Base-by-base conservation (phyloP, 2,329 filamentous ascomycete genomes). In the Mycogone perniciosa region DNA sequence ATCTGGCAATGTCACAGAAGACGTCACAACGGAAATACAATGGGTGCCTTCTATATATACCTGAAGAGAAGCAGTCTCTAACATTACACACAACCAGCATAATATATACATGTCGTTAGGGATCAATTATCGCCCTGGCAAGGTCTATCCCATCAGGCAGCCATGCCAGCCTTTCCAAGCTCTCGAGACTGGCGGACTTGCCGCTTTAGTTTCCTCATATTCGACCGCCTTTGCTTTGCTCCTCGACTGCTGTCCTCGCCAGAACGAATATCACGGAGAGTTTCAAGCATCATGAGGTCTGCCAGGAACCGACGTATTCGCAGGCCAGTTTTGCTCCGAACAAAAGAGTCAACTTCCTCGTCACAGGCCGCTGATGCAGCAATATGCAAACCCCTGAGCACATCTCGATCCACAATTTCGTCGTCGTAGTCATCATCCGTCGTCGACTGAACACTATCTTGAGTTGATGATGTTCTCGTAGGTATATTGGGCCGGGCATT, bases 331-430 rank as follows among this genome's bases (percentile, higher is more conserved):
- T 72, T 71, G 26, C 73, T 65, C 30, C 71, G 67, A 48, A 83
- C 75, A 61, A 74, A 74, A 0, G 70, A 69, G 59, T 82, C 77
- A 2, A 81, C 71, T 34, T 72, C 65, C 50, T 77, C 72, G 50
- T 82, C 74, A 45, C 77, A 80, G 4, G 79, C 79, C 8, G 79
- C 80, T 5, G 75, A 75, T 31, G 76, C 72, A 5, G 77, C 78
- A 37, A 82, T 72, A 53, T 77, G 75, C 8, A 83, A 64, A 0
- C 79, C 80, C 46, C 72, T 69, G 44, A 82, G 69, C 3, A 82
- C 73, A 58, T 80, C 76, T 42, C 71, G 68, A 58, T 81, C 51
- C 7, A 31, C n/a, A 26, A 43, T 20, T 11, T 31, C n/a, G 4
- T 34, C 29, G 11, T 50, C 69, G 6, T 69, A 65, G n/a, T 64